Conservation (phyloP, 768 basidiomycete species). For the Podaxis sp. region DNA sequence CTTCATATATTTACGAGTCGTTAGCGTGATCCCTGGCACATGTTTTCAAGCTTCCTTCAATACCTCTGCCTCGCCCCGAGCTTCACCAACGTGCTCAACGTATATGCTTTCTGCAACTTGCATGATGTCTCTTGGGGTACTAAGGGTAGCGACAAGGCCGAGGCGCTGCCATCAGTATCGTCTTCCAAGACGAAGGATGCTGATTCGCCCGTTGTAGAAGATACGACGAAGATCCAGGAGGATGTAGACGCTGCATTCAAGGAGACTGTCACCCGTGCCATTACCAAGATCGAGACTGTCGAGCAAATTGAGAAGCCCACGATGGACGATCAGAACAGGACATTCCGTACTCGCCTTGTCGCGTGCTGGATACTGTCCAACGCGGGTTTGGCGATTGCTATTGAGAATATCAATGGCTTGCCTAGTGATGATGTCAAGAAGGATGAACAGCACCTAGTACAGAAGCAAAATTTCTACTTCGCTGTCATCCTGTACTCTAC, state of each 20-base stretch:
- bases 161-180: conserved; percentile 83
- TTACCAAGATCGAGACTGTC: conserved; percentile 66
- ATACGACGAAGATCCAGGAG: conserved; percentile 75
- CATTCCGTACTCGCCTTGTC: conserved; percentile 87
- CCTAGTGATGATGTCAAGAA: conserved; percentile 23
- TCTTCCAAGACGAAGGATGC: conserved; percentile 77
- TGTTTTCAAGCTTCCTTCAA: conserved; percentile 92
- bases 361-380: conserved; percentile 76
- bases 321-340: conserved; percentile 86
- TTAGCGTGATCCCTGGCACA: conserved; percentile 95
- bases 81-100: conserved; percentile 93
- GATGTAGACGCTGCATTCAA: conserved; percentile 92
- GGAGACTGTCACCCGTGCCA: conserved; percentile 83
- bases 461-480: conserved; percentile 60
- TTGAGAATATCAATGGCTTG: conserved; percentile 71
- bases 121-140: conserved; percentile 96
- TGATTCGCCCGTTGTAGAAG: conserved; percentile 79
- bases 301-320: conserved; percentile 75
- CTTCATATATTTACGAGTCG: neutral
- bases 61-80: conserved; percentile 88
- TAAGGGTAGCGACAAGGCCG: conserved; percentile 92
- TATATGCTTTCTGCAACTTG: conserved; percentile 96
- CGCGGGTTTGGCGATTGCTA: conserved; percentile 65
- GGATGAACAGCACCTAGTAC: conserved; percentile 37
- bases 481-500: conserved; percentile 77